Base-by-base conservation (phyloP, 371 early-diverging fungal species). In the Mucor irregularis region DNA sequence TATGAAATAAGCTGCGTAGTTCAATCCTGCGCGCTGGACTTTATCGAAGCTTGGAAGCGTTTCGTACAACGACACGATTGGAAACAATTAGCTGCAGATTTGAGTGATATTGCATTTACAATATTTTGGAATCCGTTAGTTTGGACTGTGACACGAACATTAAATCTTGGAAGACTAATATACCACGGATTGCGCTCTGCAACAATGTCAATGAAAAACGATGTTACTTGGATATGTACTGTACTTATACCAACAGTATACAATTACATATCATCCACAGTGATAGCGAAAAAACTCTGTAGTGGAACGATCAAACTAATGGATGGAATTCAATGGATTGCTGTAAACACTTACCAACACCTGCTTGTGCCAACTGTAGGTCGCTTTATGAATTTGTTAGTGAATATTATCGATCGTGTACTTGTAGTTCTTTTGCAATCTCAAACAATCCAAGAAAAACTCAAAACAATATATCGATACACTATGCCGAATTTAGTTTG, bases 41-140 rank as follows among this genome's bases (percentile, higher is more conserved):
- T 43, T 6, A 30, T 42, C 3, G 28, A 28, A 4, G 53, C 56
- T 4, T 68, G 65, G 73, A 52, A 55, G 31, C 24, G 34, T 2
- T 66, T 72, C 26, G 34, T 44, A 8, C 26, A 68, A 10, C 29
- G 58, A 17, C 69, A 66, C 26, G 69, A 72, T 34, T 72, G 73
- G 73, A 42, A 57, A 9, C 59, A 62, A 31, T 34, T 73, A 1
- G 65, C 49, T 2, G 13, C 17, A 0, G 69, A 69, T 50, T 29
- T 64, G 14, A 19, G 55, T 5, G 17, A 63, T 16, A 31, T 58
- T n/a, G 61, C 42, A 2, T 65, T 17, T 45, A 50, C 35, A 16
- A 37, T 14, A 25, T 24, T 60, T 4, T 69, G 69, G 69, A 17
- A 35, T 19, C 67, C 70, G 4, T 7, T 21, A 0, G 40, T 28